phyloP scores from a whole-genome alignment of 2,329 filamentous ascomycete species.

The Epichloe coenophiala region DNA sequence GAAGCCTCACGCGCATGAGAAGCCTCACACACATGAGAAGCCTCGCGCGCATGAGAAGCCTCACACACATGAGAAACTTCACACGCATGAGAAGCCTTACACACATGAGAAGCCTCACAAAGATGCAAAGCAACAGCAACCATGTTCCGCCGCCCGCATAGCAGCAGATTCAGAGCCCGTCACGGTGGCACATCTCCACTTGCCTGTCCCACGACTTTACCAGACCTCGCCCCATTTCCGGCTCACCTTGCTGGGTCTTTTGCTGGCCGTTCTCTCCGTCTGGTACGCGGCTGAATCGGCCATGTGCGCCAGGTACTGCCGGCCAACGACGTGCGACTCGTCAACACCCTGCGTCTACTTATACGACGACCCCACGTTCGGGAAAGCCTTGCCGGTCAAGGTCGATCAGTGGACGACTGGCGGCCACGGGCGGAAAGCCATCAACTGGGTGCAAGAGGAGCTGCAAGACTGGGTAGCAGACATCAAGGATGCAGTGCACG shows the following conservation, averaged over 20 bases:
- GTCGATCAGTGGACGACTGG: slow-evolving; percentile 47
- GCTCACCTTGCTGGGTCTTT: slow-evolving; percentile 34
- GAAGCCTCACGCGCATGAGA: neutral
- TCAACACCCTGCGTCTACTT: slow-evolving; percentile 38
- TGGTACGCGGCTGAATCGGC: slow-evolving; percentile 42
- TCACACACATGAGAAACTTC: neutral
- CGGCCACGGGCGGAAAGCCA: slow-evolving; percentile 30
- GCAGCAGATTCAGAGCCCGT: slow-evolving; percentile 3
- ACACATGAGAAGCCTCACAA: too few relatives aligned
- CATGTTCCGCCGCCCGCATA: slow-evolving; percentile 8
- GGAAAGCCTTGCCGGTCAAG: slow-evolving; percentile 47
- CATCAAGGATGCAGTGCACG: slow-evolving; percentile 29
- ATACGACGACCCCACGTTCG: slow-evolving; percentile 44
- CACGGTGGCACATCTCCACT: slow-evolving; percentile 22
- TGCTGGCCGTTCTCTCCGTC: slow-evolving; percentile 28
- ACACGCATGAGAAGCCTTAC: neutral
- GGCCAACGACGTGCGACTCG: slow-evolving; percentile 34
- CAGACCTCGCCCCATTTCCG: slow-evolving; percentile 28
- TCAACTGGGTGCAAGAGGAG: slow-evolving; percentile 27
- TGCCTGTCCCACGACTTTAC: slow-evolving; percentile 36
- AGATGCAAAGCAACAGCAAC: neutral
- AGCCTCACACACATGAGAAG: neutral
- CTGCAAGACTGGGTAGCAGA: slow-evolving; percentile 35
- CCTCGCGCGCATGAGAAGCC: neutral
- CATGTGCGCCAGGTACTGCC: slow-evolving; percentile 41